Evolutionary conservation across 225 moss, liverwort and hornwort species (phyloP), one percentile per base, ranked within the genome.

Genomic region (Climacium dendroides): DNA sequence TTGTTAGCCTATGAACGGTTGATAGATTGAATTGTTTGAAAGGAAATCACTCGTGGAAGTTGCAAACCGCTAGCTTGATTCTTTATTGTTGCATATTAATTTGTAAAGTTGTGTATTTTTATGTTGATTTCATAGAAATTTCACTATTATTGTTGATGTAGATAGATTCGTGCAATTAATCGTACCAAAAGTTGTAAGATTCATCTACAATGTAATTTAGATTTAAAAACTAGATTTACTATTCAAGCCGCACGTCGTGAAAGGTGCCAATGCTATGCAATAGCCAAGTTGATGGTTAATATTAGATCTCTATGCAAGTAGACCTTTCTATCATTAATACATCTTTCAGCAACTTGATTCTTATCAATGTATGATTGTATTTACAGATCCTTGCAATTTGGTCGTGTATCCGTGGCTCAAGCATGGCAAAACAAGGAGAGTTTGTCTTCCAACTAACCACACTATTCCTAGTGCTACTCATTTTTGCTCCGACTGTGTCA

Each of bases 191-290:
- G 6, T 28, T 73, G 17, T 29, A 28, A 30, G 19, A 74, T 6
- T 32, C 19, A 32, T 48, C 12, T 7, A 11, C 11, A 6, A 1
- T 72, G 2, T 29, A 45, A 45, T 45, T 29, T 74, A 30, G 19
- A 7, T 48, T 11, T 48, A 32, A 1, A 48, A 19, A 48, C 19
- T 50, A 32, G 20, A 32, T 13, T 61, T 61, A 7, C 2, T 32
- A 20, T 74, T 50, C 3, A 50, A 5, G 3, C 5, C 2, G 14
- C 3, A 20, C 3, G 1, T 13, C 0, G 4, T 75, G 0, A 48
- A 34, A 22, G 13, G 50, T 34, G 3, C 5, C 8, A 48, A 34
- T 12, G 5, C 14, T 75, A 5, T 75, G 34, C 22, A 48, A 75
- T 35, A 34, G 14, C 1, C 9, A 74, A 48, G 19, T 50, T 32